A percentile compares a stretch with the other conserved stretches of the same genome.
These are phyloP conservation scores for Akebia trifoliata DNA, from an alignment of 164 flowering plant genomes.

Conservation along the genomic window DNA sequence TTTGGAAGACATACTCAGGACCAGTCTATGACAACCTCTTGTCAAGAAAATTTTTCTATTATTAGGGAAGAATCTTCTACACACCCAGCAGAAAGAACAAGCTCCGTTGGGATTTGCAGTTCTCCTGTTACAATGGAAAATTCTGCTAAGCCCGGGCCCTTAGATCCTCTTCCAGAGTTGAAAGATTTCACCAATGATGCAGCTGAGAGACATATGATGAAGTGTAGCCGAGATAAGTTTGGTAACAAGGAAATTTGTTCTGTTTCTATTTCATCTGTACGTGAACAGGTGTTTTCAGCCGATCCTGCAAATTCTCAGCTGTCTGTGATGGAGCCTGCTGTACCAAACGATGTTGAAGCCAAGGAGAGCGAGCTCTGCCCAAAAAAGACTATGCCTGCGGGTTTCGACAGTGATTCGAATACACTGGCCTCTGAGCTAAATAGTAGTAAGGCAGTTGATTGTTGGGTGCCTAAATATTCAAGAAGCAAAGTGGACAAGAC, in stretches of 20 bases:
- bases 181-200: slow-evolving; percentile 17
- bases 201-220: slow-evolving; percentile 18
- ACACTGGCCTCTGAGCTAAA: slow-evolving; percentile 22
- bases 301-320: slow-evolving; percentile 21
- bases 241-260: slow-evolving; percentile 13
- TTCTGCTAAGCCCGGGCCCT: slow-evolving; percentile 14
- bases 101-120: slow-evolving; percentile 15
- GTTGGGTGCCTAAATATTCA: slow-evolving; percentile 7
- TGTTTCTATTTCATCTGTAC: slow-evolving; percentile 19
- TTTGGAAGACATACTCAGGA: slow-evolving; percentile 10
- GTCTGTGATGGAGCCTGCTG: slow-evolving; percentile 14
- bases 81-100: slow-evolving; percentile 1
- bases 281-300: slow-evolving; percentile 15
- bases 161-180: slow-evolving; percentile 17
- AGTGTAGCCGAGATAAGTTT: slow-evolving; percentile 17
- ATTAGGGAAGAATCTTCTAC: slow-evolving; percentile 14
- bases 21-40: slow-evolving; percentile 7
- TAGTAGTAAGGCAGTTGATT: slow-evolving; percentile 19
- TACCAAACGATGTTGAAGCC: slow-evolving; percentile 16
- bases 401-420: slow-evolving; percentile 9
- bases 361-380: slow-evolving; percentile 15
- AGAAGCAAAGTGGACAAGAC: slow-evolving; percentile 10
- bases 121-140: slow-evolving; percentile 12
- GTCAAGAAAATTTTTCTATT: slow-evolving; percentile 5
- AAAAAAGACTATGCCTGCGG: slow-evolving; percentile 5